Percentiles rank a stretch among this genome's conserved stretches.
Conservation (phyloP, 1,284 basidiomycete species). For the Lignosus rhinocerotis region DNA sequence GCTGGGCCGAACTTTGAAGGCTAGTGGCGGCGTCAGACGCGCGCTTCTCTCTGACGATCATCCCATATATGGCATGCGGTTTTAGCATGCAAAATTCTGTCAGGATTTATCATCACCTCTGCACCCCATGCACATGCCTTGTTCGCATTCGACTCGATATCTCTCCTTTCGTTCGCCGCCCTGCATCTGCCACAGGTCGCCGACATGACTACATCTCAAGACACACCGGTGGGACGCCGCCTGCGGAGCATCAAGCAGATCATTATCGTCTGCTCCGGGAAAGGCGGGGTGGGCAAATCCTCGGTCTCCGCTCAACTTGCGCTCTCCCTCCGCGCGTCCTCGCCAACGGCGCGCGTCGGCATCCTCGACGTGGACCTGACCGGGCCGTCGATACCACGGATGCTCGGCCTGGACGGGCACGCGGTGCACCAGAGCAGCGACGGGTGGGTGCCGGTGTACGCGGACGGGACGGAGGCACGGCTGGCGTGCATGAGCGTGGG, state of each 20-base stretch:
- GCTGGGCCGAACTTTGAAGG: too few relatives aligned
- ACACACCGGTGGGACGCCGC: slow-evolving; percentile 61
- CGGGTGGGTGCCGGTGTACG: slow-evolving; percentile 98
- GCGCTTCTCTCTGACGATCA: slow-evolving; percentile 1
- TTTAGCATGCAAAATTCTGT: slow-evolving; percentile 9
- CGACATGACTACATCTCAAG: slow-evolving; percentile 36
- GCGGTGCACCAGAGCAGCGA: slow-evolving; percentile 91
- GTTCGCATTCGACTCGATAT: slow-evolving; percentile 6
- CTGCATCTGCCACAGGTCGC: not conserved
- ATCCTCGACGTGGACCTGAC: slow-evolving; percentile 97
- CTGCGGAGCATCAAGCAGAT: slow-evolving; percentile 80
- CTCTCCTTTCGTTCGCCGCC: not conserved
- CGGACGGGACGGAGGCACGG: slow-evolving; percentile 68
- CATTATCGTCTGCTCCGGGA: slow-evolving; percentile 93
- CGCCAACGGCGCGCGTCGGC: slow-evolving; percentile 73
- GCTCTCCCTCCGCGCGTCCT: slow-evolving; percentile 76
- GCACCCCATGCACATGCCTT: slow-evolving; percentile 11
- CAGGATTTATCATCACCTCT: slow-evolving; percentile 23
- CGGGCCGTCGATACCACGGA: slow-evolving; percentile 94
- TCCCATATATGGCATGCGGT: slow-evolving; percentile 9
- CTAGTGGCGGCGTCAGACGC: not conserved
- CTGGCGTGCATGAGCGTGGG: slow-evolving; percentile 97
- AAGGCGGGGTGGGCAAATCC: slow-evolving; percentile 98
- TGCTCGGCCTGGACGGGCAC: slow-evolving; percentile 90
- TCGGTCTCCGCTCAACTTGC: slow-evolving; percentile 94